These are phyloP conservation scores for Xylariaceae sp. DNA, from an alignment of 2,329 filamentous ascomycete genomes.

Conservation along the genomic window DNA sequence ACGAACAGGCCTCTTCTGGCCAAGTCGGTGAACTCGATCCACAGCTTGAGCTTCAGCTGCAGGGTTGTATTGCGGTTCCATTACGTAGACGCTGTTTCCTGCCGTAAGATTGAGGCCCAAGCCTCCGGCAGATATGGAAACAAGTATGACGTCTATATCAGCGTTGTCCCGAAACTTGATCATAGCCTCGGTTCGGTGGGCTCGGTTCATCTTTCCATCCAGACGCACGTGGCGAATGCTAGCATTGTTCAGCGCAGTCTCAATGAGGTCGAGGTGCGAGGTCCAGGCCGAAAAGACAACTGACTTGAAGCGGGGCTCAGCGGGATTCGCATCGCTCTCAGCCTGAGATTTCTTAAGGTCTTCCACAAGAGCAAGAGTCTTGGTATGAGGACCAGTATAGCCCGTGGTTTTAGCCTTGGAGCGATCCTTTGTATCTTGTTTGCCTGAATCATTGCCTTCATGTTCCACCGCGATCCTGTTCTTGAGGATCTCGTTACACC, in stretches of 20 bases:
- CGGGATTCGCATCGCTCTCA: conserved; percentile 58
- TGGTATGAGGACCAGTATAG: conserved; percentile 87
- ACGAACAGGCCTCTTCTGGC: conserved; percentile 84
- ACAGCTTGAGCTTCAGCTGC: conserved; percentile 92
- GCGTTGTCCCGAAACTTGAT: conserved; percentile 72
- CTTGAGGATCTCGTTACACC: conserved; percentile 67
- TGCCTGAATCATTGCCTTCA: conserved; percentile 47
- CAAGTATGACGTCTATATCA: conserved; percentile 74
- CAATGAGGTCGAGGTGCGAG: conserved; percentile 86
- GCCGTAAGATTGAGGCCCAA: conserved; percentile 87
- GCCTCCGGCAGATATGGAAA: conserved; percentile 89
- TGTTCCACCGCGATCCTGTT: conserved; percentile 57
- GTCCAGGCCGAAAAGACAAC: conserved; percentile 98
- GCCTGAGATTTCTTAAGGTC: conserved; percentile 65
- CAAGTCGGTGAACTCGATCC: conserved; percentile 86
- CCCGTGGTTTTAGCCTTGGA: conserved; percentile 58
- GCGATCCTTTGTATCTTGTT: conserved; percentile 28
- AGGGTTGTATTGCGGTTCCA: conserved; percentile 98
- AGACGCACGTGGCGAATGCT: conserved; percentile 74
- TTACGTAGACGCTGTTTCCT: conserved; percentile 85
- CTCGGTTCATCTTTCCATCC: conserved; percentile 82
- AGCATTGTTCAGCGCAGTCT: conserved; percentile 69
- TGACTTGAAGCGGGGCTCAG: conserved; percentile 79
- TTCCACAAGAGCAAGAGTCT: conserved; percentile 79
- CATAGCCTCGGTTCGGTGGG: conserved; percentile 71